Evolutionary conservation across 1,284 basidiomycete genomes (phyloP), one percentile per base, ranked within the genome.

Genomic region (Apiotrichum montevideense): DNA sequence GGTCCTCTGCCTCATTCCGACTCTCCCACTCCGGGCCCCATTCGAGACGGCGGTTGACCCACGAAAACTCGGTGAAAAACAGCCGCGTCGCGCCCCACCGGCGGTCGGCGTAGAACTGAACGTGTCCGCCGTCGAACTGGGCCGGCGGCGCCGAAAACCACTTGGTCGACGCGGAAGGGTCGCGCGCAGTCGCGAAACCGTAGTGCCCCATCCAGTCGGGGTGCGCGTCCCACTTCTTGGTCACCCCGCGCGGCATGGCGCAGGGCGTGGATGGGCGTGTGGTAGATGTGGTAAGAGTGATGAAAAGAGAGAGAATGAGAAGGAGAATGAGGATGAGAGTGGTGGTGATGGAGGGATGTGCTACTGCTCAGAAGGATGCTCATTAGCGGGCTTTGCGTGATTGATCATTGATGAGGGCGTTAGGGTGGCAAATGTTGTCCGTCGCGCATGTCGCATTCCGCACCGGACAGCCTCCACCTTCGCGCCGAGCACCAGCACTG

Each of bases 191-290:
- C 9, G 47, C 35, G 35, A 49, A 49, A 6, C 39, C 47, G 47
- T 49, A 49, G 33, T 35, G 15, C 7, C 47, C 47, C n/a, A 49
- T 15, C 47, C 47, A 49, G 47, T 49, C 37, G 3, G 47, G 47
- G 37, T 49, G 35, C 15, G 13, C 13, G n/a, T 33, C 6, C 47
- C 47, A 49, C 15, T 49, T 39, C 10, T 39, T 49, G 15, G 13
- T 9, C 9, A 49, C 35, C 9, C 47, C 47, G 14, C 2, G 10
- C n/a, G 15, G n/a, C 35, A 49, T 37, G 41, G 10, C 35, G 34
- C 21, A 4, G 15, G 35, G 35, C 3, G 35, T 13, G 35, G 47
- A 13, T 1, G 11, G 11, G 32, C 7, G 45, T 34, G 45, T 29
- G 45, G 6, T 7, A 34, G 45, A 46, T 46, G 32, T 6, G 14